Evolutionary conservation across 495 filamentous ascomycete genomes (phyloP).

Genomic region (Cladorrhinum samala): DNA sequence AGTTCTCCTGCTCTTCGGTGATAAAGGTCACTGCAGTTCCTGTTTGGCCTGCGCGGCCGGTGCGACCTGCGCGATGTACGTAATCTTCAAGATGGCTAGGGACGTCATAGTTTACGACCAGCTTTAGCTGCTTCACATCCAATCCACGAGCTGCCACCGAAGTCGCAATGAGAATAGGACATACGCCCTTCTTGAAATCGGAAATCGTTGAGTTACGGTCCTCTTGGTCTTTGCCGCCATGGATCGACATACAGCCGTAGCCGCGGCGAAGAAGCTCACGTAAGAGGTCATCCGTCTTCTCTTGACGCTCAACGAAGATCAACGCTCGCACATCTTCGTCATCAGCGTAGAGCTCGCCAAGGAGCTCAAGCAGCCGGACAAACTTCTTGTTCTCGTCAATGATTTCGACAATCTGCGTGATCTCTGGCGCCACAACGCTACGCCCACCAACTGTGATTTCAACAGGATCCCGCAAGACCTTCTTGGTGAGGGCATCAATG

Average conservation of each 20-base stretch:
- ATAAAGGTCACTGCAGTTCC: constrained; percentile 95
- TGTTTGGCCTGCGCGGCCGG: constrained; percentile 88
- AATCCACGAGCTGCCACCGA: constrained; percentile 93
- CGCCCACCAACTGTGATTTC: constrained; percentile 89
- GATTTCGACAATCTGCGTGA: constrained; percentile 90
- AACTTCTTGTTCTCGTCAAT: constrained; percentile 80
- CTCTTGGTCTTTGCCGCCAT: constrained; percentile 92
- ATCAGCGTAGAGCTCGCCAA: constrained; percentile 79
- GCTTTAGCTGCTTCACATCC: constrained; percentile 92
- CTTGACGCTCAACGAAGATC: constrained; percentile 93
- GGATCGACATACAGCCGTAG: constrained; percentile 93
- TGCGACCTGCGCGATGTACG: constrained; percentile 91
- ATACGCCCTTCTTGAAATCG: constrained; percentile 88
- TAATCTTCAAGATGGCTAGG: constrained; percentile 98
- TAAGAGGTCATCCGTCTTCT: constrained; percentile 81
- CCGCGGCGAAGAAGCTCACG: constrained; percentile 78
- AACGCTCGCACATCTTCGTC: constrained; percentile 86
- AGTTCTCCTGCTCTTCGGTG: constrained; percentile 85
- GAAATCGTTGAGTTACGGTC: constrained; percentile 91
- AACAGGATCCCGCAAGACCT: constrained; percentile 76
- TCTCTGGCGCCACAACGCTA: constrained; percentile 89
- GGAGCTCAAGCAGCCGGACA: constrained; percentile 70
- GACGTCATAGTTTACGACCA: constrained; percentile 95
- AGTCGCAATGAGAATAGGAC: constrained; percentile 87
- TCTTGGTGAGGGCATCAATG: constrained; percentile 87